Evolutionary conservation across 108 stramenopile genomes (phyloP), one percentile per base, ranked within the genome.

Genomic region (Mayamaea pseudoterrestris): DNA sequence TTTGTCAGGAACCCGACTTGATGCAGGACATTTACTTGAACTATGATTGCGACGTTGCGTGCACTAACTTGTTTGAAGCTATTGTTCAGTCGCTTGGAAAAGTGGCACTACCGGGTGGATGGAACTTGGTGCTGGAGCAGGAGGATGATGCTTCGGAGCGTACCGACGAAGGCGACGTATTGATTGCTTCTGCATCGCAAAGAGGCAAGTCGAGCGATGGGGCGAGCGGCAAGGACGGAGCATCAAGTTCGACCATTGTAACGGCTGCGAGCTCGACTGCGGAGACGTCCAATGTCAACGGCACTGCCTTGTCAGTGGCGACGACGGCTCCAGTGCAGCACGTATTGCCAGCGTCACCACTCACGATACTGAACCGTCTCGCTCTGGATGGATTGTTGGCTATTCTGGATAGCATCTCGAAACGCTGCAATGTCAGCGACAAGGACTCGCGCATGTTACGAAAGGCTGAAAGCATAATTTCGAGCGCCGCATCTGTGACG

Each of bases 1-100:
- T 96, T 31, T 90, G 90, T 41, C 55, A 92, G 32, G 95, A 96
- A 62, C 93, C 93, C 14, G 79, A 65, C 23, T 58, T 96, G 12
- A 91, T 98, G 82, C 76, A 76, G 26, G 95, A 96, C 59, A 47
- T 98, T 3, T 98, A 96, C 66, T 55, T 87, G 49, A 96, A 96
- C 64, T 98, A 96, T 69, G 97, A 98, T 69, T 96, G 95, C 51
- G 95, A 95, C 55, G 83, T 96, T 26, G 65, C 82, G 16, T 94
- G 95, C 63, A 88, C 93, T 35, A 98, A 98, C 57, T 58, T 98
- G 17, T 98, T 92, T 50, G 94, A 94, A 58, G 60, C 58, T 1
- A 72, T 96, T 27, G 73, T 72, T 28, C 58, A 57, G 3, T 67
- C 78, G 6, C 66, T 95, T 13, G 75, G 78, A 12, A 67, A 71